Percentiles rank a stretch among this genome's conserved stretches.
These are phyloP conservation scores for Chlorella vulgaris DNA, from an alignment of 139 green algal species.

Conservation along the genomic window DNA sequence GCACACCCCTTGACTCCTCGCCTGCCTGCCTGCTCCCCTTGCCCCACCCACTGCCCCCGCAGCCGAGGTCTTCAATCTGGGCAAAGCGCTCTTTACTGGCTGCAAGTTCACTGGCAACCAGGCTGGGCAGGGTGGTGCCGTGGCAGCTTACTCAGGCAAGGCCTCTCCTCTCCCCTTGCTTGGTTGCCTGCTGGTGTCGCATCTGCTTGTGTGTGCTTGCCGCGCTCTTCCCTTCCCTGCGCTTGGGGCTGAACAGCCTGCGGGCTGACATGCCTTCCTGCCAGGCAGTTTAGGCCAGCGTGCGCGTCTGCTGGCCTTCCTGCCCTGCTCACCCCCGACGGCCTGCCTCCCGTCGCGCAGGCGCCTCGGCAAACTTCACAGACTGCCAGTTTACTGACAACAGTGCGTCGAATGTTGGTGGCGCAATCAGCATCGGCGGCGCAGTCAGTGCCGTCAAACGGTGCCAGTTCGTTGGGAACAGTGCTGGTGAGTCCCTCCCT, in stretches of 20 bases:
- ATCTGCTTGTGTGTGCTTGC: not conserved
- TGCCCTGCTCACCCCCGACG: not conserved
- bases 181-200: not conserved
- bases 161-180: too few relatives aligned
- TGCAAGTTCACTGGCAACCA: constrained; percentile 35
- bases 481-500: not conserved
- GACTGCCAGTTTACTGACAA: constrained; percentile 31
- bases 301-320: not conserved
- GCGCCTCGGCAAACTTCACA: constrained; percentile 33
- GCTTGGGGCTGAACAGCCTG: too few relatives aligned
- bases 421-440: constrained; percentile 32
- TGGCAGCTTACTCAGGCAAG: constrained; percentile 14
- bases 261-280: too few relatives aligned
- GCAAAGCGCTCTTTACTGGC: constrained; percentile 6
- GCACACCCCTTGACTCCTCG: too few relatives aligned
- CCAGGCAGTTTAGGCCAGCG: too few relatives aligned
- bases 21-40: too few relatives aligned
- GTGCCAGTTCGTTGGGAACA: constrained; percentile 39
- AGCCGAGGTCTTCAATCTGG: constrained; percentile 26
- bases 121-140: constrained; percentile 22
- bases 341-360: not conserved
- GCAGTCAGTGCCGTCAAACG: not conserved
- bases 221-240: too few relatives aligned
- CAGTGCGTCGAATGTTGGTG: constrained; percentile 21
- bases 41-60: too few relatives aligned